phyloP scores from a whole-genome alignment of 2,329 filamentous ascomycete species.

The Fusarium algeriense region DNA sequence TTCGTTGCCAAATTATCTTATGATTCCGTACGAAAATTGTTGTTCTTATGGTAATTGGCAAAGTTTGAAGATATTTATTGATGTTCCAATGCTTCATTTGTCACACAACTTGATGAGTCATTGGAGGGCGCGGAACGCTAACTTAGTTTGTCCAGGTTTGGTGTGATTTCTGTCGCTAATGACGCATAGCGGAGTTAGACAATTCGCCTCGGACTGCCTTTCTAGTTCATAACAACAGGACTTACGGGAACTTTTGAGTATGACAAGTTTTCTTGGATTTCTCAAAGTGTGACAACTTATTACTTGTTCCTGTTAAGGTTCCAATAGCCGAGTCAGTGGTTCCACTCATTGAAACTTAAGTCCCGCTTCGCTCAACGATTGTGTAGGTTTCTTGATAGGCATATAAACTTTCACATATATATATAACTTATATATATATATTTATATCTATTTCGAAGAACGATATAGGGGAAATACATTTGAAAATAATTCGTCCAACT shows the following conservation, averaged over 20 bases:
- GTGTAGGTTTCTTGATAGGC: accelerated
- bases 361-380: accelerated
- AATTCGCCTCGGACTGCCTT: neutral
- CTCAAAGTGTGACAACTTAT: neutral
- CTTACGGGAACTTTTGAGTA: neutral
- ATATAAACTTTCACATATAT: neutral
- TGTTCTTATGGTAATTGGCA: too few species aligned
- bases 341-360: accelerated
- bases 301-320: neutral
- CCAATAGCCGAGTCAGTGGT: neutral
- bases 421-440: too few species aligned
- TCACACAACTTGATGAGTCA: slow-evolving; percentile 9
- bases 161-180: neutral
- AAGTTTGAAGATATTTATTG: neutral
- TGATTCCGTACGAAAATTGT: too few species aligned
- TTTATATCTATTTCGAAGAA: neutral
- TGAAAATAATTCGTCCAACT: accelerated
- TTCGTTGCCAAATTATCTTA: neutral
- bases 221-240: neutral
- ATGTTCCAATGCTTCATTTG: neutral
- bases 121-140: neutral
- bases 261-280: neutral
- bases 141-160: slow-evolving; percentile 9
- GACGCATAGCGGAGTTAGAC: neutral
- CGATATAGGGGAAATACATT: accelerated